Evolutionary conservation across 768 basidiomycete genomes (phyloP).

Genomic region (Phaeotremella skinneri): DNA sequence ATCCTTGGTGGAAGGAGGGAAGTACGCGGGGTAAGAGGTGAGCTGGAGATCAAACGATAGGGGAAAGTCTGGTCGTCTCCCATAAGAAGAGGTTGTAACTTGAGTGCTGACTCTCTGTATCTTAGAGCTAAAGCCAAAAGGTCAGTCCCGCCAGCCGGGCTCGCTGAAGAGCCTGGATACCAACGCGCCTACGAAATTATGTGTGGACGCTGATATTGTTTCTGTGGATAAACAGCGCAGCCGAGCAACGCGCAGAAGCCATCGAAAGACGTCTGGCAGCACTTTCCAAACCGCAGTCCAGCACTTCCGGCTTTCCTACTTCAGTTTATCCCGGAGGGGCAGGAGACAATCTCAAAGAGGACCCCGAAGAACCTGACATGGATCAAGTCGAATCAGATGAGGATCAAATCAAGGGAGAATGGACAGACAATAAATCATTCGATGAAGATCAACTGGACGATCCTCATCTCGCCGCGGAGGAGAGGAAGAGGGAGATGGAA

Average conservation of each 20-base stretch:
- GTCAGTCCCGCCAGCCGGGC: no score
- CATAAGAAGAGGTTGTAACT: neutral
- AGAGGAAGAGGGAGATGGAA: constrained; percentile 40
- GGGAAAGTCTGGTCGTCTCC: neutral
- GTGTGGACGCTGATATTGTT: neutral
- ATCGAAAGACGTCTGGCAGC: constrained; percentile 34
- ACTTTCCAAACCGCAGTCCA: constrained; percentile 9
- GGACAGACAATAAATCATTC: constrained; percentile 13
- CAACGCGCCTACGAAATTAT: no score
- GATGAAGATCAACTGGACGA: constrained; percentile 25
- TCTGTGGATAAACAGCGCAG: constrained; percentile 19
- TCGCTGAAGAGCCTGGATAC: no score
- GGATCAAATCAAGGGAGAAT: constrained; percentile 1
- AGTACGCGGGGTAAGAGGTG: constrained; percentile 40
- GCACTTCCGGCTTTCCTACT: neutral
- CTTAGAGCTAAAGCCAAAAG: constrained; percentile 30
- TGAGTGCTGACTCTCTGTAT: constrained; percentile 1
- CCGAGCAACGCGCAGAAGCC: constrained; percentile 40
- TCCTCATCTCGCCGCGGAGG: constrained; percentile 32
- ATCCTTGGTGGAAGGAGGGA: constrained; percentile 44
- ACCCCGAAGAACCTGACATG: constrained; percentile 17
- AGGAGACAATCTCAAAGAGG: constrained; percentile 8
- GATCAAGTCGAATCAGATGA: constrained; percentile 4
- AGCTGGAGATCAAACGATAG: constrained; percentile 5
- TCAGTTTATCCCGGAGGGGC: constrained; percentile 5